Conservation (phyloP, 78 protist species). For the Dictyostelium citrinum region DNA sequence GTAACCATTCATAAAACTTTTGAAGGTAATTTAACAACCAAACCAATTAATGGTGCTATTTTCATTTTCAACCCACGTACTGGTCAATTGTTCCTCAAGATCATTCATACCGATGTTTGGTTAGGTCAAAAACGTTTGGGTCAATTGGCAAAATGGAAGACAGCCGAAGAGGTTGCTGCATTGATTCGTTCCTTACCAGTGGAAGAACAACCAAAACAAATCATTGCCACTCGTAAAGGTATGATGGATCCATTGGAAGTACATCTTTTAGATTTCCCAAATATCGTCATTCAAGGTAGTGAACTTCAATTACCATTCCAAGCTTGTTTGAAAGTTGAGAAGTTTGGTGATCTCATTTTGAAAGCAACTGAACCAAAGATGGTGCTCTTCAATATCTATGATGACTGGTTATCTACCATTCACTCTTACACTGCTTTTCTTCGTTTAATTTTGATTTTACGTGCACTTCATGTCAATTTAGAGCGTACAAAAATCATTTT, state of each 20-base stretch:
- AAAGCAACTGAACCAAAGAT: constrained; percentile 99
- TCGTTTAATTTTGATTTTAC: constrained; percentile 97
- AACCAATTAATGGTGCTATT: constrained; percentile 99
- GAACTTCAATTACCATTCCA: constrained; percentile 99
- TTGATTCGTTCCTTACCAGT: constrained; percentile 98
- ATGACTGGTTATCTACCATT: constrained; percentile 98
- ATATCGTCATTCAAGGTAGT: constrained; percentile 99
- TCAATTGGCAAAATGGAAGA: constrained; percentile 99
- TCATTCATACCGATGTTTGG: constrained; percentile 99
- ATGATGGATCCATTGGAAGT: constrained; percentile 99
- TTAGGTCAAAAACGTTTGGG: constrained; percentile 99
- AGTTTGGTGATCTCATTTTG: constrained; percentile 97
- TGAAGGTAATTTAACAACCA: constrained; percentile 95
- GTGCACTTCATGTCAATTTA: constrained; percentile 97
- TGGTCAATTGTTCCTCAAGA: constrained; percentile 99
- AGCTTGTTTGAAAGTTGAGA: constrained; percentile 96
- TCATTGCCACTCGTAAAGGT: constrained; percentile 99
- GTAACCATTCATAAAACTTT: constrained; percentile 99
- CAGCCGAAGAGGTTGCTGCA: constrained; percentile 99
- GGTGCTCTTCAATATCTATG: constrained; percentile 98
- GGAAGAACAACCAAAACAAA: constrained; percentile 99
- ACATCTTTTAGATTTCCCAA: constrained; percentile 94
- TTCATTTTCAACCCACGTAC: constrained; percentile 99
- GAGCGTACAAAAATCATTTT: constrained; percentile 96
- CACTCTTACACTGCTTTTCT: constrained; percentile 97